phyloP scores from a whole-genome alignment of 148 eudicot species.

The Mesembryanthemum crystallinum region DNA sequence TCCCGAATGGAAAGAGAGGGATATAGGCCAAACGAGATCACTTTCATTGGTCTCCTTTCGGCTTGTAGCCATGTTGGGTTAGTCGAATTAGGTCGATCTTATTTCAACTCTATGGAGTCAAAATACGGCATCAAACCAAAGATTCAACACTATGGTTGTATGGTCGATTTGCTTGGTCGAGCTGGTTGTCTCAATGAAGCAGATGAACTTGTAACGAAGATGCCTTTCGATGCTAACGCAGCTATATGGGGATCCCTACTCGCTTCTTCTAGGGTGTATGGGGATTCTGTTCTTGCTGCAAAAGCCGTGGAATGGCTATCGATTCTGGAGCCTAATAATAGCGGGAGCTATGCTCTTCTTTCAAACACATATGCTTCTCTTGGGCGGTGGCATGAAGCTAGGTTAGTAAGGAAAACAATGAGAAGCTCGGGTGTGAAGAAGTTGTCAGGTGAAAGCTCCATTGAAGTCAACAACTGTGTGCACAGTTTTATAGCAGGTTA shows the following conservation, averaged over 20 bases:
- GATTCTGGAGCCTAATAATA: slow-evolving; percentile 47
- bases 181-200: slow-evolving; percentile 53
- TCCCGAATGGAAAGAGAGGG: slow-evolving; percentile 41
- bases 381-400: slow-evolving; percentile 52
- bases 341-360: slow-evolving; percentile 49
- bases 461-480: slow-evolving; percentile 39
- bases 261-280: slow-evolving; percentile 43
- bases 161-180: slow-evolving; percentile 58
- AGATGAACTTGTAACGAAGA: slow-evolving; percentile 33
- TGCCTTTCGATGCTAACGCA: slow-evolving; percentile 54
- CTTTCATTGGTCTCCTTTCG: slow-evolving; percentile 47
- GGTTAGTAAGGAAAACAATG: slow-evolving; percentile 45
- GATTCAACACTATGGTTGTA: slow-evolving; percentile 62
- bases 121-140: slow-evolving; percentile 44
- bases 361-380: slow-evolving; percentile 49
- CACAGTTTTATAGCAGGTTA: slow-evolving; percentile 37
- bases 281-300: slow-evolving; percentile 43
- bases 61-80: slow-evolving; percentile 61
- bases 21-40: slow-evolving; percentile 45
- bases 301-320: slow-evolving; percentile 36
- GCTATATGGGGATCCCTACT: slow-evolving; percentile 71
- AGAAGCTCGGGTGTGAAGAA: slow-evolving; percentile 44
- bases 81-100: slow-evolving; percentile 45
- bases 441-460: slow-evolving; percentile 45
- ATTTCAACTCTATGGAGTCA: slow-evolving; percentile 38